Base-by-base conservation (phyloP, 2,329 filamentous ascomycete species). In the Colletotrichum sp. region DNA sequence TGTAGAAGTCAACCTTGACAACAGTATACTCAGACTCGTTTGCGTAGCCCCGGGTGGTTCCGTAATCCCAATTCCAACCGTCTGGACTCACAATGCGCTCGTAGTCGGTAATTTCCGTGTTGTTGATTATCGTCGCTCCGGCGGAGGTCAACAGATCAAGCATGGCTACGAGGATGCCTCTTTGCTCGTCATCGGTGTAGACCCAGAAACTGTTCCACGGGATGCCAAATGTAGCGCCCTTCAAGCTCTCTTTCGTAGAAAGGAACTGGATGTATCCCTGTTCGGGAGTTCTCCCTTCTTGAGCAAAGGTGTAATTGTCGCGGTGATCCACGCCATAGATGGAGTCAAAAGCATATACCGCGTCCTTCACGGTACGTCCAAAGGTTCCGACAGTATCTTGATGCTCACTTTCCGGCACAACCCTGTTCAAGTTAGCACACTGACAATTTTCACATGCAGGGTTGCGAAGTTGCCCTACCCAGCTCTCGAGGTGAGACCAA, bases 1-100 rank as follows among this genome's bases (percentile, higher is more conserved):
- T 89, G 83, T 93, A 93, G 79, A 93, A 93, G 81, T 94, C 92
- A 0, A 92, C 91, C 82, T 94, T 95, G 77, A 95, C 87, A 64
- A 93, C 91, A 0, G 92, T 94, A 83, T 93, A 95, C 81, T 95
- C 93, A 16, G 92, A 94, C 83, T 95, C 91, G 75, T 95, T 94
- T n/a, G 91, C 85, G 79, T 86, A 91, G 4, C 92, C 92, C 5
- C 92, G 89, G 0, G 66, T 56, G 10, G 84, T 87, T 16, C 93
- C 93, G 77, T 91, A 93, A 79, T 94, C 92, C 89, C 94, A 96
- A 82, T 95, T 87, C 93, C 93, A 96, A n/a, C 92, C 92, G 64
- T 89, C 82, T 0, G 91, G 92, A 36, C 89, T 90, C 14, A 95
- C 89, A 28, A 94, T 90, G 0, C 85, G 90, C 79, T 92, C 82